Base-by-base conservation (phyloP, 2,329 filamentous ascomycete genomes). In the Cryphonectria radicalis region DNA sequence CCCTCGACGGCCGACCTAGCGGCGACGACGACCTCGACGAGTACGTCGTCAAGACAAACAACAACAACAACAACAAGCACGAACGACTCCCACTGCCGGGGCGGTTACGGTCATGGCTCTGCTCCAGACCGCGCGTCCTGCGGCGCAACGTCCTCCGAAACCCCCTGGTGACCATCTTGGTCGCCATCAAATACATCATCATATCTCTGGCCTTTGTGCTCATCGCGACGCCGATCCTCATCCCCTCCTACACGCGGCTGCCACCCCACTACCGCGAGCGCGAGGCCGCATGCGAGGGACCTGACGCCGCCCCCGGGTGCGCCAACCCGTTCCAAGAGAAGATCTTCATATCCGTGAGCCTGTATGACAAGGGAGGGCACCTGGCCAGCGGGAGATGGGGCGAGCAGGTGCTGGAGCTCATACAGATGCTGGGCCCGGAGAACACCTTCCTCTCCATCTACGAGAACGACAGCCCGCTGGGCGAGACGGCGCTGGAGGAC, bases 381-480 rank as follows among this genome's bases (percentile, higher is more conserved):
- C 81, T 94, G 28, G 87, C 90, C 0, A 81, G 84, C 8, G 91
- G 91, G 1, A 81, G 83, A 40, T 94, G 92, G 92, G 91, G 89
- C 0, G 78, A 85, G 72, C 84, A 86, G 35, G 77, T 94, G 0
- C 77, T 90, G 57, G 82, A 88, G 28, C 80, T 94, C 68, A 86
- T 94, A 43, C 83, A 92, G 65, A 78, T 92, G 42, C 82, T 94
- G 53, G 92, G 92, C 0, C 84, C 86, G 19, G 82, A 91, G 50
- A 92, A 93, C 76, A 89, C 91, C 2, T 92, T 90, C 77, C 79
- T 94, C 69, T 92, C 90, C 79, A 87, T 94, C 43, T 94, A 93
- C 78, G 92, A 93, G 77, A 92, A 92, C 76, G 89, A 92, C 76
- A 88, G 90, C 43, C 80, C 84, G 1, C 80, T 83, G 42, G 89